These are phyloP conservation scores for Styphnolobium japonicum DNA, from an alignment of 306 rosid species.

Conservation along the genomic window DNA sequence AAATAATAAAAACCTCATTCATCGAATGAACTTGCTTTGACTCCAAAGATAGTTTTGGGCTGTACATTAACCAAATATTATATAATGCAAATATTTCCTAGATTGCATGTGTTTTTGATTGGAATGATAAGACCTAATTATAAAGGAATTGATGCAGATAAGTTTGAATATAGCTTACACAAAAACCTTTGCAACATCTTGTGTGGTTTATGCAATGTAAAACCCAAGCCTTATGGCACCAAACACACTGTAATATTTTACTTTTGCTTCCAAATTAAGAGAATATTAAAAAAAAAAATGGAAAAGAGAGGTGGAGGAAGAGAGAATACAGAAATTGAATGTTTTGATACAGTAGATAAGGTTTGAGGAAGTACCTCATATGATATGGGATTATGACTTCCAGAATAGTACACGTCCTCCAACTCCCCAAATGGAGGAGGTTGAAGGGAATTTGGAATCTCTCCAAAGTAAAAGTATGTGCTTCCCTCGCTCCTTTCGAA, in stretches of 20 bases:
- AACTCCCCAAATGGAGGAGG: conserved; percentile 87
- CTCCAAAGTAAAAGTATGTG: conserved; percentile 67
- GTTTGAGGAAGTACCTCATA: conserved; percentile 46
- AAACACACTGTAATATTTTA: not conserved
- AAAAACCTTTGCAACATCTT: not conserved
- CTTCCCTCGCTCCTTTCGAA: conserved; percentile 87
- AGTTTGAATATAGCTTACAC: conserved; percentile 15
- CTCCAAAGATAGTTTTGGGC: not conserved
- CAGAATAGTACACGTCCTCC: conserved; percentile 77
- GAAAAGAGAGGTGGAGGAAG: not conserved
- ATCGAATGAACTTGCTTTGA: conserved; percentile 9
- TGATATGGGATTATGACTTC: conserved; percentile 69
- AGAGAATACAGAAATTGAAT: conserved; percentile 9
- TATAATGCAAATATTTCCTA: not conserved
- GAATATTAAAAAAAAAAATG: not conserved
- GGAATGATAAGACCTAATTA: not conserved
- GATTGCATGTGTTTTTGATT: not conserved
- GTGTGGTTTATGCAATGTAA: not conserved
- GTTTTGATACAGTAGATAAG: not conserved
- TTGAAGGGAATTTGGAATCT: conserved; percentile 68
- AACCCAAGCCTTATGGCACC: conserved; percentile 2
- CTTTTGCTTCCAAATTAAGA: not conserved
- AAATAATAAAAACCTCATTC: not conserved
- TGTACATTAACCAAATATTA: conserved; percentile 10
- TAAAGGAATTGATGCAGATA: conserved; percentile 1